Conservation (phyloP, 345 rosid species). For the Arabidopsis suecica region DNA sequence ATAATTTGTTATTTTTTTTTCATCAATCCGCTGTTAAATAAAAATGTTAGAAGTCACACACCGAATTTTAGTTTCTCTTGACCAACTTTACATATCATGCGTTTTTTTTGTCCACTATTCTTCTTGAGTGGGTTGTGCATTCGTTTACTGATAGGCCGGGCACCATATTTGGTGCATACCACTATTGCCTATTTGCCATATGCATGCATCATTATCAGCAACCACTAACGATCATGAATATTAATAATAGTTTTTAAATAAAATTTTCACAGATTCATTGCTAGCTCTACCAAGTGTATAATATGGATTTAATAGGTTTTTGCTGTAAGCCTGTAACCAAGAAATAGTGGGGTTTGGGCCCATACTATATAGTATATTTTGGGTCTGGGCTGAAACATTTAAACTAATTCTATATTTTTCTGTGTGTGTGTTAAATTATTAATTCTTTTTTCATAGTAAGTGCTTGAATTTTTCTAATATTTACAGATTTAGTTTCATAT, state of each 20-base stretch:
- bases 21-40: not conserved
- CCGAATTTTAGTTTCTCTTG: not conserved
- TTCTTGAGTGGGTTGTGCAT: constrained; percentile 9
- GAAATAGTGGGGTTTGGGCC: not conserved
- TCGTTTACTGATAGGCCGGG: not conserved
- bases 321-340: not conserved
- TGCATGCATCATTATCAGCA: not conserved
- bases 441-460: too few species aligned
- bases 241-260: not conserved
- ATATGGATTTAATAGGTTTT: not conserved
- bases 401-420: not conserved
- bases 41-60: not conserved
- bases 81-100: not conserved
- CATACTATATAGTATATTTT: not conserved
- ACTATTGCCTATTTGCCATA: not conserved
- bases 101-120: not conserved
- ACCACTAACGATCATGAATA: constrained; percentile 3
- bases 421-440: too few species aligned
- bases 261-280: not conserved
- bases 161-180: not conserved
- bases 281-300: not conserved
- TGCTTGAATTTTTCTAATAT: too few species aligned
- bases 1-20: not conserved
- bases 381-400: not conserved
- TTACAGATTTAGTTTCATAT: too few species aligned